phyloP scores from a whole-genome alignment of 2,329 filamentous ascomycete genomes.

The Sodiomyces alkalinus region DNA sequence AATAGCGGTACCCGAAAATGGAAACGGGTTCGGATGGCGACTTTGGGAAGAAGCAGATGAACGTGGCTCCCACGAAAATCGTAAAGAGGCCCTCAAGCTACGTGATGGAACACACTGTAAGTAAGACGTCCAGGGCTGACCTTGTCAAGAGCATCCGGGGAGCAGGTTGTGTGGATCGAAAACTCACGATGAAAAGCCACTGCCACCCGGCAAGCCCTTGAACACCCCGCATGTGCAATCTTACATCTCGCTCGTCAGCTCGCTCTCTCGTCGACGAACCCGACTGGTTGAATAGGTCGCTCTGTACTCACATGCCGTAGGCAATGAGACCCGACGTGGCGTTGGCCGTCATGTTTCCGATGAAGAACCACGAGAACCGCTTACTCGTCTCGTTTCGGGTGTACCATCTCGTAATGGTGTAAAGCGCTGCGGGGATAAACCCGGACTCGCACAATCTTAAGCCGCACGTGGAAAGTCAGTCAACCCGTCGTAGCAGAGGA shows the following conservation, averaged over 20 bases:
- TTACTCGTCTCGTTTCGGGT: constrained; percentile 28
- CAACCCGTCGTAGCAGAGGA: no score
- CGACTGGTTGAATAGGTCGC: no score
- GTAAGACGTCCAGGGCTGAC: background rate
- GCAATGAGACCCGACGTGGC: constrained; percentile 24
- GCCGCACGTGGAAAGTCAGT: background rate
- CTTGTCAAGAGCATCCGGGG: background rate
- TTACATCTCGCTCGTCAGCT: no score
- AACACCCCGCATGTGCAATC: constrained; percentile 17
- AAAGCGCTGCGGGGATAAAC: constrained; percentile 30
- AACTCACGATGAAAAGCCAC: constrained; percentile 16
- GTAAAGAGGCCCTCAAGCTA: constrained; percentile 22
- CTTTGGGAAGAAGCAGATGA: constrained; percentile 16
- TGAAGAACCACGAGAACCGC: constrained; percentile 27
- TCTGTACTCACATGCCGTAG: constrained; percentile 20
- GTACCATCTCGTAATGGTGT: constrained; percentile 32
- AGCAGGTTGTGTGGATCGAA: background rate
- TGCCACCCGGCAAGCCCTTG: constrained; percentile 16
- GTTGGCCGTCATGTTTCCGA: constrained; percentile 25
- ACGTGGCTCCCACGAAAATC: constrained; percentile 15
- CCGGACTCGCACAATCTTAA: constrained; percentile 18
- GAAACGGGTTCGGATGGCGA: constrained; percentile 15
- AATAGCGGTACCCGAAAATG: constrained; percentile 14
- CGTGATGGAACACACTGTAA: no score
- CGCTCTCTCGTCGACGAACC: background rate